Conservation (phyloP, 345 rosid species). For the Noccaea caerulescens region DNA sequence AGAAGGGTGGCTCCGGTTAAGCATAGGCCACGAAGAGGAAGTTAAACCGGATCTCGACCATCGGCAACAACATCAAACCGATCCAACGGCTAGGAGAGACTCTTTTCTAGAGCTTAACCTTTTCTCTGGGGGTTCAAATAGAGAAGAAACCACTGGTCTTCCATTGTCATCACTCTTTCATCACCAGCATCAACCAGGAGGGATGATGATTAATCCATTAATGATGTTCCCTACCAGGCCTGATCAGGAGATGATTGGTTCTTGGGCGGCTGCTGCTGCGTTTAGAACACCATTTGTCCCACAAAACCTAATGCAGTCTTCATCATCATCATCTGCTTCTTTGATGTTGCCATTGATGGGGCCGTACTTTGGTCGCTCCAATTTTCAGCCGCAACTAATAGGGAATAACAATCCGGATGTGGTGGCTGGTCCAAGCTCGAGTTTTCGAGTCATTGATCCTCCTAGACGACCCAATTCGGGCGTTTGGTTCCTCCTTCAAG, state of each 20-base stretch:
- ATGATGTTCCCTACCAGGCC: conserved; percentile 43
- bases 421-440: conserved; percentile 65
- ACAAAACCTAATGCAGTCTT: conserved; percentile 46
- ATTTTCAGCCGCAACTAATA: conserved; percentile 51
- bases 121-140: conserved; percentile 41
- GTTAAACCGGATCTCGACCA: conserved; percentile 40
- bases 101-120: conserved; percentile 50
- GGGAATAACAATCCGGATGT: conserved; percentile 48
- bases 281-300: conserved; percentile 58
- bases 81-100: conserved; percentile 37
- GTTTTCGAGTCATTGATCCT: conserved; percentile 76
- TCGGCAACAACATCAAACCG: conserved; percentile 42
- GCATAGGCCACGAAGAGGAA: conserved; percentile 57
- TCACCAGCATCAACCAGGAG: conserved; percentile 48
- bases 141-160: conserved; percentile 47
- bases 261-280: conserved; percentile 55
- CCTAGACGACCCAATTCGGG: conserved; percentile 83
- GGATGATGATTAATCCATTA: conserved; percentile 50
- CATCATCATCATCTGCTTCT: conserved; percentile 51
- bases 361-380: conserved; percentile 58
- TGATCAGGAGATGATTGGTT: conserved; percentile 55
- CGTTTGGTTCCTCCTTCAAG: conserved; percentile 92
- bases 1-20: conserved; percentile 80
- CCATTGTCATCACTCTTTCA: conserved; percentile 45
- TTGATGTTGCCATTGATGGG: conserved; percentile 64